phyloP scores from a whole-genome alignment of 1,284 basidiomycete genomes.

The Moniliella sp. region DNA sequence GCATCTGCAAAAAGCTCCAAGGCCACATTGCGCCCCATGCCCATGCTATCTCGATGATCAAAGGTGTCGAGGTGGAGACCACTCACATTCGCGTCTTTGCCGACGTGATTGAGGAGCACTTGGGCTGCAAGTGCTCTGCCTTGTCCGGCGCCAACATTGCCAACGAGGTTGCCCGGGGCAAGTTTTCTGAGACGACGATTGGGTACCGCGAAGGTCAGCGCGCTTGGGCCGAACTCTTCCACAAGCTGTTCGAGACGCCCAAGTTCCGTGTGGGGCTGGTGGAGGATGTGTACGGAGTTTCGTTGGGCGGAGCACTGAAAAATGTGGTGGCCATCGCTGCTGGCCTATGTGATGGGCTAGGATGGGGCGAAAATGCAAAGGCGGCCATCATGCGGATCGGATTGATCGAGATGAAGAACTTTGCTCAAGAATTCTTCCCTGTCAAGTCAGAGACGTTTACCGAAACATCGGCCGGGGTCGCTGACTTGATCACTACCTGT shows the following conservation, averaged over 20 bases:
- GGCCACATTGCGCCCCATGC: conserved; percentile 22
- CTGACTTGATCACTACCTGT: conserved; percentile 44
- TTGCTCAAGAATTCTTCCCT: conserved; percentile 41
- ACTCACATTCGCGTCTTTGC: conserved; percentile 42
- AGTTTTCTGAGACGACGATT: conserved; percentile 42
- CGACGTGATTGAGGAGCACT: conserved; percentile 39
- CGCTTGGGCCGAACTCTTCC: conserved; percentile 16
- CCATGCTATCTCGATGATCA: conserved; percentile 33
- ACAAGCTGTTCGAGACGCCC: conserved; percentile 37
- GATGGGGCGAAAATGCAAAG: conserved; percentile 42
- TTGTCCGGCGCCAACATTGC: conserved; percentile 44
- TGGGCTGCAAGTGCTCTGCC: conserved; percentile 39
- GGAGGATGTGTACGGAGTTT: conserved; percentile 42
- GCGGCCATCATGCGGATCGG: conserved; percentile 42
- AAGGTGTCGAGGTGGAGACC: conserved; percentile 33
- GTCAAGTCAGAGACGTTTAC: conserved; percentile 40
- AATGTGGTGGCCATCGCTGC: conserved; percentile 43
- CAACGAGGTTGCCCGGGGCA: conserved; percentile 39
- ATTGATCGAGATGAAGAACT: conserved; percentile 35
- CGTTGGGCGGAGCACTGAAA: conserved; percentile 43
- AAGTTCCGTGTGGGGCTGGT: conserved; percentile 41
- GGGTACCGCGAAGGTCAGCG: conserved; percentile 37
- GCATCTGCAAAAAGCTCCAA: conserved; percentile 22
- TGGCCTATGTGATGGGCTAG: conserved; percentile 41
- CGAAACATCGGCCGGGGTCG: conserved; percentile 40